Evolutionary conservation across 495 filamentous ascomycete species (phyloP), one percentile per base, ranked within the genome.

Genomic region (Talaromyces nanjingensis): DNA sequence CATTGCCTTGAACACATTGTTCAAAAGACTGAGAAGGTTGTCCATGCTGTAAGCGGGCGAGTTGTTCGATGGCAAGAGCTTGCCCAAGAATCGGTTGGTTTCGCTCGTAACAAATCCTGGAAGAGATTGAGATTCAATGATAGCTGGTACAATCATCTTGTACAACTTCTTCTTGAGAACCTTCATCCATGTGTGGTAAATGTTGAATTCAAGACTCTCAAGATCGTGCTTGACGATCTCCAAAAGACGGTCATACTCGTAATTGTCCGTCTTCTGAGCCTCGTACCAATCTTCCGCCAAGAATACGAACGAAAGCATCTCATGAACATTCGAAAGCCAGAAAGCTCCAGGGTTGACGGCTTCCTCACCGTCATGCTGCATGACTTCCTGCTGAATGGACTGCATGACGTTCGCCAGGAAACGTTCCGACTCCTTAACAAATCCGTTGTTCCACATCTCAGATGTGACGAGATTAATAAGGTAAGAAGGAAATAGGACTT

Each of bases 141-240:
- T 98, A 47, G 94, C 94, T 0, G 94, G 94, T 27, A 99, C 94
- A 70, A 99, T 96, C 94, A 99, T 99, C 82, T 98, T 98, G 69
- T 91, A 90, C 56, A 99, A 83, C 76, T 96, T 96, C 83, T 96
- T 96, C 83, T 99, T 99, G 70, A 99, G 82, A 52, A 97, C 92
- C 81, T 99, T 99, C 94, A 99, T 99, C 94, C 94, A 99, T 11
- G 94, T 99, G 76, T 99, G 96, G 76, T 99, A 99, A 72, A 99
- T 98, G 80, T 99, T 99, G 84, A 99, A 99, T 76, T 99, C 94
- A 53, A 99, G 80, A 75, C 91, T 96, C 79, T 99, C 94, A 59
- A 99, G 81, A 69, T 99, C 94, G 69, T 98, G 94, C 83, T 99
- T 99, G 66, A 98, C 94, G 71, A 99, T 98, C 72, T 99, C 94